Percentiles rank a stretch among this genome's conserved stretches.
Evolutionary conservation across 2,329 filamentous ascomycete species (phyloP).

Genomic region (Xylariaceae sp.): DNA sequence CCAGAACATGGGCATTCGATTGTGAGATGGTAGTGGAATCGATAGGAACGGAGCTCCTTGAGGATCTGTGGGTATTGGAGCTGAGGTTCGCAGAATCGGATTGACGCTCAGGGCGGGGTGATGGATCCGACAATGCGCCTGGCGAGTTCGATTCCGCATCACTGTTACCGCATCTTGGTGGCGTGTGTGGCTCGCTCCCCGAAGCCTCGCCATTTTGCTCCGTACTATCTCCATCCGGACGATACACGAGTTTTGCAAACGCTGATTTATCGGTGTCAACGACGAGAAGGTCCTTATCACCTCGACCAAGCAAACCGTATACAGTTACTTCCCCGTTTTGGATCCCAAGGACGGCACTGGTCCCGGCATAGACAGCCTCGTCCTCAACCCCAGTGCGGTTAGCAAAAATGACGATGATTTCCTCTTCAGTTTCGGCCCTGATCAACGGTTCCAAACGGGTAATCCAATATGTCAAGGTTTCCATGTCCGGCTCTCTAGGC

Average conservation of each 20-base stretch:
- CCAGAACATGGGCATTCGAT: neutral
- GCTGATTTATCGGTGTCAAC: conserved; percentile 53
- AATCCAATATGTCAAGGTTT: conserved; percentile 72
- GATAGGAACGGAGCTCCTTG: neutral
- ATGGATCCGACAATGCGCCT: neutral
- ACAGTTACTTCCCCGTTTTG: conserved; percentile 59
- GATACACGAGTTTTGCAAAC: conserved; percentile 41
- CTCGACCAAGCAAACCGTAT: conserved; percentile 66
- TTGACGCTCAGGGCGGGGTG: neutral
- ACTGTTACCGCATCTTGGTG: neutral
- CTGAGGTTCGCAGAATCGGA: neutral
- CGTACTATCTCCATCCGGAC: conserved; percentile 18
- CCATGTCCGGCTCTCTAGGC: conserved; percentile 60
- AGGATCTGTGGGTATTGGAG: neutral
- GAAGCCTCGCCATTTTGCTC: neutral
- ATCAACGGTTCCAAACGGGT: conserved; percentile 63
- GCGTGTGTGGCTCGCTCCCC: neutral
- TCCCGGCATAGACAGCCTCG: conserved; percentile 65
- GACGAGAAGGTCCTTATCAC: conserved; percentile 60
- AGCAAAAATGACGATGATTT: conserved; percentile 63
- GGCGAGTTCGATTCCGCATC: neutral
- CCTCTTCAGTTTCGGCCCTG: conserved; percentile 43
- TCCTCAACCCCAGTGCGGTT: conserved; percentile 66
- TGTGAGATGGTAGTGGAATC: neutral
- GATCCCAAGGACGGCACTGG: conserved; percentile 64